A percentile compares a stretch with the other conserved stretches of the same genome.
Evolutionary conservation across 2,329 filamentous ascomycete species (phyloP).

Genomic region (Lachnellula suecica): DNA sequence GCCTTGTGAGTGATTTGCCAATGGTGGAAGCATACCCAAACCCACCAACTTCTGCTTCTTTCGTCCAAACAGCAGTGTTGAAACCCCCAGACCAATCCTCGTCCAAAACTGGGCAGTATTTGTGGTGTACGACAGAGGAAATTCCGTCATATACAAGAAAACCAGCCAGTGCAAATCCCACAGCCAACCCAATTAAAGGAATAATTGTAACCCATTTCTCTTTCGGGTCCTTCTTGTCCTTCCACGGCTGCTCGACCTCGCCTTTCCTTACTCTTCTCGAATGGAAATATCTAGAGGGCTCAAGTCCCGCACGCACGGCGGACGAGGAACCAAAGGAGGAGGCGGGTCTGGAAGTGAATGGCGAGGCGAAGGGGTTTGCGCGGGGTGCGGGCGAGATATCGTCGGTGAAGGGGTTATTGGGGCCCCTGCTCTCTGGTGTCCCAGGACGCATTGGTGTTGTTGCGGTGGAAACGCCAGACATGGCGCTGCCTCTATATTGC

Average conservation of each 20-base stretch:
- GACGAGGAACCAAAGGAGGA: slow-evolving; percentile 43
- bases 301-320: slow-evolving; percentile 27
- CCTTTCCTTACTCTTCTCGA: slow-evolving; percentile 62
- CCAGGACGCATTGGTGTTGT: slow-evolving; percentile 36
- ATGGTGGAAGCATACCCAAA: slow-evolving; percentile 54
- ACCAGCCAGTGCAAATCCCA: slow-evolving; percentile 67
- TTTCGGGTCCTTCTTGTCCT: slow-evolving; percentile 68
- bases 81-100: slow-evolving; percentile 54
- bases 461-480: slow-evolving; percentile 26
- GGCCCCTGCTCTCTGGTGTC: slow-evolving; percentile 36
- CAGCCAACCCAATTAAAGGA: slow-evolving; percentile 66
- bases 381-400: slow-evolving; percentile 27
- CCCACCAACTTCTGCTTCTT: slow-evolving; percentile 45
- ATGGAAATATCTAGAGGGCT: slow-evolving; percentile 30
- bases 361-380: slow-evolving; percentile 32
- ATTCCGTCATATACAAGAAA: slow-evolving; percentile 77
- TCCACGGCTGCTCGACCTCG: slow-evolving; percentile 75
- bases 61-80: slow-evolving; percentile 45
- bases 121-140: slow-evolving; percentile 68
- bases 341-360: slow-evolving; percentile 41
- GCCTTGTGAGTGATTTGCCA: slow-evolving; percentile 32
- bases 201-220: slow-evolving; percentile 88
- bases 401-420: slow-evolving; percentile 26
- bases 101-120: slow-evolving; percentile 51
- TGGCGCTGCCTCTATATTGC: slow-evolving; percentile 15